Percentiles rank a stretch among this genome's conserved stretches.
Conservation (phyloP, 352 stramenopile species). For the Pythium chondricola region DNA sequence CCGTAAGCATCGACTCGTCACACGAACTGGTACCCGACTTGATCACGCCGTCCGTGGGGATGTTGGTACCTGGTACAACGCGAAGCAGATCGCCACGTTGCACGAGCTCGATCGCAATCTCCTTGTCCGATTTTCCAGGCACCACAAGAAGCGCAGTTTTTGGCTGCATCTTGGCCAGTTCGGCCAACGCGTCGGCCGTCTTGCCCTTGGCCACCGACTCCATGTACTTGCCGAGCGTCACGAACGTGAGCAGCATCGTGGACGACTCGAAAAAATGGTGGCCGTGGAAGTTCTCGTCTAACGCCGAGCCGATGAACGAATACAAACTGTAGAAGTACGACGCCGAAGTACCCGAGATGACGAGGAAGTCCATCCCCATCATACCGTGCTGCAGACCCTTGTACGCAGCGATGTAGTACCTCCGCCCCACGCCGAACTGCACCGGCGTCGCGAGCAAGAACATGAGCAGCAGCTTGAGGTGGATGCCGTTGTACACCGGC, state of each 20-base stretch:
- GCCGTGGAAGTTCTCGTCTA: constrained; percentile 57
- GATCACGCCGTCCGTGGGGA: constrained; percentile 80
- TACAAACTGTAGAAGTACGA: constrained; percentile 85
- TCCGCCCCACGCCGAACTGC: constrained; percentile 72
- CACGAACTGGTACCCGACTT: constrained; percentile 57
- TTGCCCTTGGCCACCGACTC: constrained; percentile 85
- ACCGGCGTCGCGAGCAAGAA: constrained; percentile 79
- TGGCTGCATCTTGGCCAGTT: constrained; percentile 69
- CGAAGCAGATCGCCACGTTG: constrained; percentile 74
- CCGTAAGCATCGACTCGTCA: constrained; percentile 81
- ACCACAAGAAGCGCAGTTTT: constrained; percentile 69
- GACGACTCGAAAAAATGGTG: constrained; percentile 88
- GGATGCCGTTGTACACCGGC: constrained; percentile 66
- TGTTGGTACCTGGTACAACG: constrained; percentile 62
- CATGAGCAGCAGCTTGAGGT: constrained; percentile 77
- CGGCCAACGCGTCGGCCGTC: constrained; percentile 64
- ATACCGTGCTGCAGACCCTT: constrained; percentile 79
- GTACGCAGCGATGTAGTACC: constrained; percentile 80
- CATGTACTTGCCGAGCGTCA: constrained; percentile 86
- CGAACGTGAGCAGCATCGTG: constrained; percentile 82
- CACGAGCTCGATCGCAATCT: constrained; percentile 81
- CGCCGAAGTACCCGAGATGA: constrained; percentile 77
- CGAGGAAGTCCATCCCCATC: constrained; percentile 88
- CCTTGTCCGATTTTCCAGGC: constrained; percentile 40
- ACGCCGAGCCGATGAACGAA: constrained; percentile 57